Percentiles rank a stretch among this genome's conserved stretches.
phyloP scores from a whole-genome alignment of 2,329 filamentous ascomycete species.

The Grosmannia serpens region DNA sequence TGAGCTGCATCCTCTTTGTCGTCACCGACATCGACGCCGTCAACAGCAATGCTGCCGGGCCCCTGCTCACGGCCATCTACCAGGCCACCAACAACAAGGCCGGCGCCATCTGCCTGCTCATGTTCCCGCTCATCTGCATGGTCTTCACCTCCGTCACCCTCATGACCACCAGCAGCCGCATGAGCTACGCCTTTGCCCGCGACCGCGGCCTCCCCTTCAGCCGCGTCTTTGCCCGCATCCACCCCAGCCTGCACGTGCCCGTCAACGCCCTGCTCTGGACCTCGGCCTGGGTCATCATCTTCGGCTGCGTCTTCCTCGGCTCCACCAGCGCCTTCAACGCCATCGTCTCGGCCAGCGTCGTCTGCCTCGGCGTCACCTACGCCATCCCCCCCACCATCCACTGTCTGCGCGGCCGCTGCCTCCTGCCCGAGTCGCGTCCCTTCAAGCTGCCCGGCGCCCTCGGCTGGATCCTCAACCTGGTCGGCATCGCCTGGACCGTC shows the following conservation, averaged over 20 bases:
- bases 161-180: slow-evolving; percentile 50
- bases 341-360: slow-evolving; percentile 25
- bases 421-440: slow-evolving; percentile 41
- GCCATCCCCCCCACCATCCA: slow-evolving; percentile 64
- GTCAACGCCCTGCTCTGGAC: slow-evolving; percentile 53
- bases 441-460: slow-evolving; percentile 23
- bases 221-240: slow-evolving; percentile 47
- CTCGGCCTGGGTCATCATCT: slow-evolving; percentile 41
- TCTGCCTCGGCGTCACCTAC: slow-evolving; percentile 58
- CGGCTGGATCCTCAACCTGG: slow-evolving; percentile 23
- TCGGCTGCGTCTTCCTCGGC: slow-evolving; percentile 44
- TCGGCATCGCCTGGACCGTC: slow-evolving; percentile 53
- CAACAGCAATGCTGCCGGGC: slow-evolving; percentile 22
- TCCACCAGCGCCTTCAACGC: slow-evolving; percentile 51
- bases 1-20: slow-evolving; percentile 51
- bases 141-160: slow-evolving; percentile 52
- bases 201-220: slow-evolving; percentile 57
- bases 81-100: slow-evolving; percentile 50
- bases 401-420: slow-evolving; percentile 50
- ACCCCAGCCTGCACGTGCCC: slow-evolving; percentile 49
- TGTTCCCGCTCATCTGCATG: slow-evolving; percentile 54
- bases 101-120: slow-evolving; percentile 52
- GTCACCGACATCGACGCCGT: slow-evolving; percentile 44
- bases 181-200: slow-evolving; percentile 51
- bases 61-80: slow-evolving; percentile 32